A percentile compares a stretch with the other conserved stretches of the same genome.
These are phyloP conservation scores for Pyrus communis DNA, from an alignment of 306 rosid species.

Conservation along the genomic window DNA sequence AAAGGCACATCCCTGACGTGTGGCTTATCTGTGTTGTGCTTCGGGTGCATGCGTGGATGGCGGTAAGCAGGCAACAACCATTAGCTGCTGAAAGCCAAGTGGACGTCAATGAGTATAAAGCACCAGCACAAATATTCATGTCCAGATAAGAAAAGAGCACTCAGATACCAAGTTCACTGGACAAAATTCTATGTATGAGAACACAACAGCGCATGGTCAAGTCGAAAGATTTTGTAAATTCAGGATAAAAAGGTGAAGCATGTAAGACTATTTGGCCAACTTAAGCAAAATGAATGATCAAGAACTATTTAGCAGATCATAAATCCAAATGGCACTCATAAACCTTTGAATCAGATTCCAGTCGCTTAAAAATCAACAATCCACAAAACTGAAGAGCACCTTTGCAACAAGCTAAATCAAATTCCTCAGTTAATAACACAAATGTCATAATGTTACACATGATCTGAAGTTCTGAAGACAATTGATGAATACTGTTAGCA, in stretches of 20 bases:
- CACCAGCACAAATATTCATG: constrained; percentile 7
- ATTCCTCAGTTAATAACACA: background rate
- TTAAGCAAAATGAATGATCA: background rate
- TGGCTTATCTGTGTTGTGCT: background rate
- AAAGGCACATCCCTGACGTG: background rate
- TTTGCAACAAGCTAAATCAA: background rate
- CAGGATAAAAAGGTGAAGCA: background rate
- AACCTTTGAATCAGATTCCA: background rate
- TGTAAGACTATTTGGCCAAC: background rate
- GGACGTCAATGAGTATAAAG: background rate
- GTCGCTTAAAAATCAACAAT: background rate
- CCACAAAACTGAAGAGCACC: background rate
- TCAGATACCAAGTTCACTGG: background rate
- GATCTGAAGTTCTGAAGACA: constrained; percentile 1
- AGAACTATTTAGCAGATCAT: background rate
- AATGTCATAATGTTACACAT: background rate
- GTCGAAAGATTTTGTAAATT: background rate
- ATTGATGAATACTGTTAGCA: background rate
- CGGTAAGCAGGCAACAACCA: background rate
- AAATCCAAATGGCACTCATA: background rate
- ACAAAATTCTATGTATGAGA: background rate
- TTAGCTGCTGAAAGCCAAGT: background rate
- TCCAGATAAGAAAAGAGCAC: background rate
- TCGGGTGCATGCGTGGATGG: background rate
- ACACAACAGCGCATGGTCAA: background rate